Evolutionary conservation across 2,329 filamentous ascomycete genomes (phyloP), one percentile per base, ranked within the genome.

Genomic region (Fusarium sp.): DNA sequence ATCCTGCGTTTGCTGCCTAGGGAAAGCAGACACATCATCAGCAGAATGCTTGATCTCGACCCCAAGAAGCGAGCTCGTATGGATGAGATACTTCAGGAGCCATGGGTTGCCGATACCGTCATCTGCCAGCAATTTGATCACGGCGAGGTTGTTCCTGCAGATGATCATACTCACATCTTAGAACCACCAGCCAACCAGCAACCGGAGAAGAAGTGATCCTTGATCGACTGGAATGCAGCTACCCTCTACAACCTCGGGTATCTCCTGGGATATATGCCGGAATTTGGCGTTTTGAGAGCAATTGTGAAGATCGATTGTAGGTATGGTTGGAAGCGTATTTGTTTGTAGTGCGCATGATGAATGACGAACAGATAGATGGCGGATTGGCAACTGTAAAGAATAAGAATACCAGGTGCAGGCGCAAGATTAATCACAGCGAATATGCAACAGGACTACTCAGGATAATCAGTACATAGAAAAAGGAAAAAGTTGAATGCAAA

Each of bases 1-100:
- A 87, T 99, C 42, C 83, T 99, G 31, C 89, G 96, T 41, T 83
- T 98, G 36, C 84, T 99, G 11, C 96, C 96, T 1, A 86, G 95
- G 62, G 96, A 98, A 80, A 97, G 91, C 69, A 86, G 96, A 52
- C 91, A 95, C 76, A 94, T 99, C 67, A 91, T 99, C 57, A 91
- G 93, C 44, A 87, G 92, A 59, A 99, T 99, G 96, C 86, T 99
- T 36, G 93, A 96, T 75, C 85, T 97, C 51, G 89, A 97, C 74
- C 93, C 94, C 0, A 91, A 88, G 76, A 91, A 91, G 70, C 88
- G 96, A 58, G 95, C 94, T 4, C 92, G 88, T 4, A 91, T 99
- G 83, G 85, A 91, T 26, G 94, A 99, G 75, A 92, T 99, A 18
- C 81, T 97, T 52, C 87, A 90, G 23, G 95, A 99, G 76, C 89